Base-by-base conservation (phyloP, 306 rosid genomes). In the Vigna trinervia region DNA sequence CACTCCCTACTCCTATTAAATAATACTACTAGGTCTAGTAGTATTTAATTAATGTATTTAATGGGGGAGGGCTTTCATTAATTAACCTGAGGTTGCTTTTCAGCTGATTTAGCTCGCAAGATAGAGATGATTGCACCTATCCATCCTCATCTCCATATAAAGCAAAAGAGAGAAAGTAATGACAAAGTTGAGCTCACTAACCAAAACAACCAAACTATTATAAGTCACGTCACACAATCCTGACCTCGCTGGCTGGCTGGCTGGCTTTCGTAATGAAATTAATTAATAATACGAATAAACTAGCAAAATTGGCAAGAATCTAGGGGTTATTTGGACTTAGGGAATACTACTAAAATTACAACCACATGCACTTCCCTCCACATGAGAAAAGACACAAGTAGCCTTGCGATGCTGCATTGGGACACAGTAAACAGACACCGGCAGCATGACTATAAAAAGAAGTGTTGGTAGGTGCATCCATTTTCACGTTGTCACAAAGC, bases 101-200 rank as follows among this genome's bases (percentile, higher is more conserved):
- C 84, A 76, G 82, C 79, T 80, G 76, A 76, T 80, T 84, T 71
- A 80, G 73, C 84, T 80, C 82, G 22, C 84, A 80, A 80, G 85
- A 72, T 76, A 77, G 65, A 73, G 74, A 77, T 76, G 83, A 82
- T 73, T 77, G 86, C 75, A 72, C 86, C 74, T 73, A 79, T 76
- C 80, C 88, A 79, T 76, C 80, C 88, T 78, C 79, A 70, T 62
- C 34, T 53, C 79, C 60, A 65, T 78, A 67, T 65, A 82, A 82
- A 82, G 75, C 52, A 45, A 23, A 57, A 15, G 15, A 63, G 41
- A 78, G 57, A 73, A 75, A 78, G 79, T 75, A 57, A 71, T 71
- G 63, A 57, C 77, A 80, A 71, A 80, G 63, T 56, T 71, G 56
- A 75, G 77, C 76, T 71, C 73, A 65, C 38, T 64, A 57, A 82